A percentile compares a stretch with the other conserved stretches of the same genome.
These are phyloP conservation scores for Tetracladium maxilliforme DNA, from an alignment of 2,329 filamentous ascomycete genomes.

Conservation along the genomic window DNA sequence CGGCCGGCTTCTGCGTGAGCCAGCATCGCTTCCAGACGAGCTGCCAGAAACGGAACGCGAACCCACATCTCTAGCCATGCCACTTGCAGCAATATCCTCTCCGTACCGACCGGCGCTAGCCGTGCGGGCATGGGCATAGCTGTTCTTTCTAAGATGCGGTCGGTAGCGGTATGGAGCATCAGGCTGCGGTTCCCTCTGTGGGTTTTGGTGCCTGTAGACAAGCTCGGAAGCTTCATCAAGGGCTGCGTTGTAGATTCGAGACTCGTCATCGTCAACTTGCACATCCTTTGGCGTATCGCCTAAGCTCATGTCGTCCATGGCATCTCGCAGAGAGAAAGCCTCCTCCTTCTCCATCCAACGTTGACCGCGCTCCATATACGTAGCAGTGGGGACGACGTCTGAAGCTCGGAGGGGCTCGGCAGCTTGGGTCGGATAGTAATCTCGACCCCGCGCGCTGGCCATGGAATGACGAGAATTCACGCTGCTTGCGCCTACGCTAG, in stretches of 20 bases:
- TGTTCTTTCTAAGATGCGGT: conserved; percentile 54
- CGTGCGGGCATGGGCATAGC: conserved; percentile 53
- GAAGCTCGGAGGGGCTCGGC: conserved; percentile 33
- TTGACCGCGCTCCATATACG: conserved; percentile 60
- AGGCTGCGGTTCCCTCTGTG: conserved; percentile 35
- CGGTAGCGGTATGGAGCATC: conserved; percentile 53
- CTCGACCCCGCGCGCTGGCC: conserved; percentile 1
- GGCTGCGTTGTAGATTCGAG: conserved; percentile 52
- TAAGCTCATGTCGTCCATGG: conserved; percentile 61
- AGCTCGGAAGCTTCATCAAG: conserved; percentile 66
- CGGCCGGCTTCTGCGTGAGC: conserved; percentile 16
- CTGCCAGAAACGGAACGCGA: conserved; percentile 14
- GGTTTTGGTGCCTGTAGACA: conserved; percentile 62
- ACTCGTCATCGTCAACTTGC: conserved; percentile 38
- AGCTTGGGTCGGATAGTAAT: not conserved
- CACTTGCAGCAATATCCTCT: conserved; percentile 21
- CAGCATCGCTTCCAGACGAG: conserved; percentile 18
- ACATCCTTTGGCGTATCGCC: no score
- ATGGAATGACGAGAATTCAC: conserved; percentile 11
- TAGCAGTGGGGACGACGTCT: conserved; percentile 47
- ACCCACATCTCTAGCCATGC: conserved; percentile 11
- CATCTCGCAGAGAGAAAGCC: conserved; percentile 51
- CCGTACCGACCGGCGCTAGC: conserved; percentile 39
- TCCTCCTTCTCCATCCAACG: conserved; percentile 75
- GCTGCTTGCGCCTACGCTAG: conserved; percentile 11